Percentiles rank a stretch among this genome's conserved stretches.
Conservation (phyloP, 2,329 filamentous ascomycete species). For the Diaporthe australafricana region DNA sequence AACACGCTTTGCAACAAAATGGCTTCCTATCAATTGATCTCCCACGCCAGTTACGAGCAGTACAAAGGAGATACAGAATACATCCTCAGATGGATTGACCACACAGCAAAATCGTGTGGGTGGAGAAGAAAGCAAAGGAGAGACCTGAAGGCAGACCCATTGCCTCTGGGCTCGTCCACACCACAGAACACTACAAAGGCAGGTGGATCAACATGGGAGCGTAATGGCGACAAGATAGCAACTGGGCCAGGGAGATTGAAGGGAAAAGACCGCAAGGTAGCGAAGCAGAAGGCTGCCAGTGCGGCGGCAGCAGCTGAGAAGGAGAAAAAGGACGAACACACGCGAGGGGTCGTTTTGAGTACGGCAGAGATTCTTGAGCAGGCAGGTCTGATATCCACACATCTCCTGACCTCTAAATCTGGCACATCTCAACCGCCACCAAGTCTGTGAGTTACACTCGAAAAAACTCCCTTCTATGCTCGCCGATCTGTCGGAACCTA, state of each 20-base stretch:
- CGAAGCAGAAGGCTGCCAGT: neutral
- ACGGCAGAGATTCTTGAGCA: neutral
- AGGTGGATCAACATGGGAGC: neutral
- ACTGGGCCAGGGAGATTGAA: neutral
- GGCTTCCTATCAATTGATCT: neutral
- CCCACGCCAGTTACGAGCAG: neutral
- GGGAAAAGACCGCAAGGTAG: neutral
- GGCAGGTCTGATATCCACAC: neutral
- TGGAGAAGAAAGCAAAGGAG: neutral
- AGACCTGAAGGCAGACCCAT: neutral
- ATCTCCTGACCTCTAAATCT: neutral
- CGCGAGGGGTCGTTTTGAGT: neutral
- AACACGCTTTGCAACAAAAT: neutral
- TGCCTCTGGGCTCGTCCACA: neutral
- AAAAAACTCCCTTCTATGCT: too few relatives aligned
- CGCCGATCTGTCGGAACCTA: neutral
- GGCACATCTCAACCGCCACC: neutral
- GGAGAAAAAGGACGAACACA: neutral
- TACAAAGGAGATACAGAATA: slow-evolving; percentile 8
- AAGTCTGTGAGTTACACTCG: neutral
- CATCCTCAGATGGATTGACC: slow-evolving; percentile 13
- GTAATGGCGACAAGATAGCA: neutral
- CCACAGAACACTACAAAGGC: too few relatives aligned
- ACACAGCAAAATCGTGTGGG: neutral
- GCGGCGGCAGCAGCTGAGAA: neutral